A percentile compares a stretch with the other conserved stretches of the same genome.
Conservation (phyloP, 345 rosid species). For the Erodium maritimum region DNA sequence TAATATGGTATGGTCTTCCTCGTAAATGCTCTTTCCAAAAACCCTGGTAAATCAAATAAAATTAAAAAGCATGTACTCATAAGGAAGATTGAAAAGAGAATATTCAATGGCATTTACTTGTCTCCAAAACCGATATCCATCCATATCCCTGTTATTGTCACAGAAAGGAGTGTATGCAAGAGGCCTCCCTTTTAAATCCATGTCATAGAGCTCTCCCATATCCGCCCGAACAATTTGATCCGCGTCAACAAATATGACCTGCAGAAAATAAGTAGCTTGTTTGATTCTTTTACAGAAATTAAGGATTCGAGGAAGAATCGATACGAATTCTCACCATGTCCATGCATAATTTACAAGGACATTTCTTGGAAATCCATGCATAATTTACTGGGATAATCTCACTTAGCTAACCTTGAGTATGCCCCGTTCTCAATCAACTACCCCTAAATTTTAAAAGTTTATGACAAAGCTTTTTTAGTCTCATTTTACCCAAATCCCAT, state of each 20-base stretch:
- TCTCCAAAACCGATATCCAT: conserved; percentile 97
- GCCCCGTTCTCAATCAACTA: too few species aligned
- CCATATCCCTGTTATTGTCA: conserved; percentile 96
- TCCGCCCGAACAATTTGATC: conserved; percentile 93
- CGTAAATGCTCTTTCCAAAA: conserved; percentile 98
- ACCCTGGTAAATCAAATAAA: conserved; percentile 38
- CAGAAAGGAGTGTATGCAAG: conserved; percentile 98
- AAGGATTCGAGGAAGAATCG: too few species aligned
- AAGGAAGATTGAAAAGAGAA: conserved; percentile 3
- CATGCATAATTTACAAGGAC: too few species aligned
- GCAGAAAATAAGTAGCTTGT: conserved; percentile 16
- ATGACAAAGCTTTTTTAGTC: too few species aligned
- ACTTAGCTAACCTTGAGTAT: too few species aligned
- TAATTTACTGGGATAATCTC: too few species aligned
- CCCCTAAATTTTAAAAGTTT: too few species aligned
- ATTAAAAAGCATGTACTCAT: not conserved
- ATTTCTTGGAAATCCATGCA: not conserved
- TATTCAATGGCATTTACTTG: conserved; percentile 33
- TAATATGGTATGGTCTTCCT: conserved; percentile 87
- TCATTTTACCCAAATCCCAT: too few species aligned
- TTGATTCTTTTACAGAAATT: too few species aligned
- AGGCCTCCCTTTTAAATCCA: conserved; percentile 95
- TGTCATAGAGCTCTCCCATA: conserved; percentile 97
- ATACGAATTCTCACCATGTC: too few species aligned
- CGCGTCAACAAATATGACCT: conserved; percentile 98